Base-by-base conservation (phyloP, 2,329 filamentous ascomycete genomes). In the Talaromyces sp. region DNA sequence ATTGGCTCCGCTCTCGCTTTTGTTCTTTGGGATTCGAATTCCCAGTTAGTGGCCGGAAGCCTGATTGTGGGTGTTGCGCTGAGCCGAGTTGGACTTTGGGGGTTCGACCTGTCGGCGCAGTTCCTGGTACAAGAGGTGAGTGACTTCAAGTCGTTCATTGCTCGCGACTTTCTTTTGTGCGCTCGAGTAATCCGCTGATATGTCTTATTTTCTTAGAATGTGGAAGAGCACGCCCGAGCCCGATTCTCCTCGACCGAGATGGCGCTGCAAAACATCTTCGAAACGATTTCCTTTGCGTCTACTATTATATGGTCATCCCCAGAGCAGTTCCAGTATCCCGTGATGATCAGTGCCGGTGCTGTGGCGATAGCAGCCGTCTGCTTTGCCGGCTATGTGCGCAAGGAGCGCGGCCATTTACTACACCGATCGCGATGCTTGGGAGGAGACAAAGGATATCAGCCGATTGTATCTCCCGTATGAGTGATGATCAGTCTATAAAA, bases 201-300 rank as follows among this genome's bases (percentile, higher is more conserved):
- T 36, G 17, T n/a, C n/a, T n/a, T n/a, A n/a, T 29, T 2, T 39
- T 6, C 20, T 27, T 49, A 85, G 82, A 79, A 81, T 49, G 78
- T 86, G 17, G 76, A 81, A 36, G 71, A 76, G 14, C 70, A 77
- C n/a, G 67, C 77, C 35, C 82, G 89, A n/a, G 88, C 86, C 1
- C 74, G 79, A 0, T 91, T 92, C 60, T 90, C 87, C 0, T 76
- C 86, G 0, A 80, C 84, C 7, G 89, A 92, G 67, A 81, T 85
- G 8, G 80, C 84, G 0, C 78, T 86, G 35, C 88, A 91, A 66
- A 91, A 86, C 55, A 59, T 82, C 0, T 90, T 90, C 55, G 88
- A 91, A 68, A 77, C 91, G 43, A 69, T 85, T 1, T 86, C 87
- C 0, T 91, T 84, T 64, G 78, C 78, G 0, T 79, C 80, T 0